These are phyloP conservation scores for Helicocarpus griseus DNA, from an alignment of 2,329 filamentous ascomycete species.

Conservation along the genomic window DNA sequence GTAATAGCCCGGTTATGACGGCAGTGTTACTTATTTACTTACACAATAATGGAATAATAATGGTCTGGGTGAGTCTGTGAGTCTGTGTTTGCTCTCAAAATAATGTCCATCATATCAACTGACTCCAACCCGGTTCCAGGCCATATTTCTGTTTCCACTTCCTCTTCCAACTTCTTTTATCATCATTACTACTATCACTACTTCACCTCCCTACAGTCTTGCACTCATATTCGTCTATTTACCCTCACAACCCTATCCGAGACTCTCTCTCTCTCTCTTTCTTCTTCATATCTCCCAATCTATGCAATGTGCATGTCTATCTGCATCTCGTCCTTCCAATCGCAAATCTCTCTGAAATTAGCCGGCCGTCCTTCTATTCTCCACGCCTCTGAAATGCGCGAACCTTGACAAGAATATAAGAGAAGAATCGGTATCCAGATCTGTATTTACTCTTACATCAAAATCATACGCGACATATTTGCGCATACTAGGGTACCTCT, in stretches of 20 bases:
- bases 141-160: no score
- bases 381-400: constrained; percentile 1
- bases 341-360: not conserved
- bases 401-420: not conserved
- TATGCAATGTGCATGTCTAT: constrained; percentile 1
- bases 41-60: no score
- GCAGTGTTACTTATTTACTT: no score
- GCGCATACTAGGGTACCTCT: no score
- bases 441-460: no score
- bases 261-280: no score
- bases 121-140: no score
- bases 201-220: not conserved
- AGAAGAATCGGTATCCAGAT: not conserved
- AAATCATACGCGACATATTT: no score
- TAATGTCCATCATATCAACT: no score
- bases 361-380: not conserved
- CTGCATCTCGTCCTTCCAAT: not conserved
- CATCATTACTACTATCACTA: no score
- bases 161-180: not conserved
- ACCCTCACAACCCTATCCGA: not conserved
- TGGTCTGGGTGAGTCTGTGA: no score
- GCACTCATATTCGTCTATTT: not conserved
- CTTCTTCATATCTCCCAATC: not conserved
- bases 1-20: not conserved
- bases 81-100: no score